Evolutionary conservation across 2,329 filamentous ascomycete species (phyloP).

Genomic region (Alternaria hordeiaustralica): DNA sequence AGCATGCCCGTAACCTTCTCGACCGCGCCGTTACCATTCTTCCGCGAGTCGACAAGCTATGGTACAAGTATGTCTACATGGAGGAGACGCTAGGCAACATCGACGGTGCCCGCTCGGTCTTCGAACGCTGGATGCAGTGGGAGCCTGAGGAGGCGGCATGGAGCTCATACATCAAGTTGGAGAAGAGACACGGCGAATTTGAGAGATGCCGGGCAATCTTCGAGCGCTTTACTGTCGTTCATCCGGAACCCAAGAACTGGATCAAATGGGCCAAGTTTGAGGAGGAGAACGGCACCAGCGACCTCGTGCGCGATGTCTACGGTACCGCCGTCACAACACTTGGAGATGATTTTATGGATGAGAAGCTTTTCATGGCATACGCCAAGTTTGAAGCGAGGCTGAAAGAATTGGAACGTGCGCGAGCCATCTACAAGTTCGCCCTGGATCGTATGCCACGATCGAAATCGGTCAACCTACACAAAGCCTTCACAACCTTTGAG

Average conservation of each 20-base stretch:
- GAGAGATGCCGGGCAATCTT: conserved; percentile 91
- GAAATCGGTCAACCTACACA: conserved; percentile 83
- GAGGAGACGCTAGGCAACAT: conserved; percentile 97
- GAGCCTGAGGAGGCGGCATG: conserved; percentile 95
- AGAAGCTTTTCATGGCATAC: conserved; percentile 93
- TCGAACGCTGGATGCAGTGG: conserved; percentile 99
- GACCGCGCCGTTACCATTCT: conserved; percentile 93
- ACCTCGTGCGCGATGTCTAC: conserved; percentile 90
- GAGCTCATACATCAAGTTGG: conserved; percentile 94
- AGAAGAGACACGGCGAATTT: conserved; percentile 93
- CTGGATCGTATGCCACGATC: conserved; percentile 89
- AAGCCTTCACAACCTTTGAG: conserved; percentile 95
- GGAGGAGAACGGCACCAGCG: conserved; percentile 91
- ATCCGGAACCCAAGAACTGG: conserved; percentile 42
- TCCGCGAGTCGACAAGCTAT: conserved; percentile 91
- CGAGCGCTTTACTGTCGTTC: conserved; percentile 84
- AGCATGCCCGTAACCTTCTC: conserved; percentile 91
- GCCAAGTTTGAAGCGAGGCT: conserved; percentile 93
- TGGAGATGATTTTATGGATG: conserved; percentile 94
- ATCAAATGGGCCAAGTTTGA: conserved; percentile 99
- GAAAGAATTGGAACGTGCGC: conserved; percentile 91
- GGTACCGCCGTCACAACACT: conserved; percentile 86
- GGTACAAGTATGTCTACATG: conserved; percentile 99
- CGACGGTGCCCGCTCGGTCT: conserved; percentile 88
- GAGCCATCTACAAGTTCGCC: conserved; percentile 97